Evolutionary conservation across 2,329 filamentous ascomycete species (phyloP), one percentile per base, ranked within the genome.

Genomic region (Nigrograna mackinnonii): DNA sequence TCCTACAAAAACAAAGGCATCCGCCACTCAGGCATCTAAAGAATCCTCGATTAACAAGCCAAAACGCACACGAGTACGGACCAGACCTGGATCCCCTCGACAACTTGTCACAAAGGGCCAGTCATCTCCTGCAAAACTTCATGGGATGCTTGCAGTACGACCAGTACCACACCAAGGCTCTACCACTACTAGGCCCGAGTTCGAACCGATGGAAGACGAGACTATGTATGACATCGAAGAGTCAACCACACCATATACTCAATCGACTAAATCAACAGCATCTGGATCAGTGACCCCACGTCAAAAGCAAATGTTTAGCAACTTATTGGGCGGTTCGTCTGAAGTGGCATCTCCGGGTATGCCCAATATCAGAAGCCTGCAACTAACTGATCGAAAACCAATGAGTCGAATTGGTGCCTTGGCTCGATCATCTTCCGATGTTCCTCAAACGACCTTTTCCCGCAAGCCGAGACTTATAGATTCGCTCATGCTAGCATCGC

Each of bases 181-280:
- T 26, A 28, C 9, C 24, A n/a, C 24, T 9, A 9, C 24, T 28
- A 28, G 24, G n/a, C n/a, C n/a, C n/a, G n/a, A 9, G 24, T 9
- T 47, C 13, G 36, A 47, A 6, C 39, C 44, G 14, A 24, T 43
- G 6, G 62, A 66, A 13, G 62, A 66, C 32, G 56, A 62, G 31
- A 66, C 62, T 4, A 67, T 67, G 62, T 66, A 67, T 36, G 63
- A 66, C n/a, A 62, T 66, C 19, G 53, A 46, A 37, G 53, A 59
- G 12, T 30, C 55, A 14, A 37, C 47, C 1, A 50, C 55, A 13
- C 64, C 64, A 11, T 47, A 52, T 34, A 46, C 43, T 19, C 54
- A 47, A 9, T 17, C 41, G 13, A 39, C 44, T 5, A 52, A 49
- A 31, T 22, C 36, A 4, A 20, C 35, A n/a, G 44, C 45, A 5